Evolutionary conservation across 2,329 filamentous ascomycete genomes (phyloP).

Genomic region (Orbilia javanica): DNA sequence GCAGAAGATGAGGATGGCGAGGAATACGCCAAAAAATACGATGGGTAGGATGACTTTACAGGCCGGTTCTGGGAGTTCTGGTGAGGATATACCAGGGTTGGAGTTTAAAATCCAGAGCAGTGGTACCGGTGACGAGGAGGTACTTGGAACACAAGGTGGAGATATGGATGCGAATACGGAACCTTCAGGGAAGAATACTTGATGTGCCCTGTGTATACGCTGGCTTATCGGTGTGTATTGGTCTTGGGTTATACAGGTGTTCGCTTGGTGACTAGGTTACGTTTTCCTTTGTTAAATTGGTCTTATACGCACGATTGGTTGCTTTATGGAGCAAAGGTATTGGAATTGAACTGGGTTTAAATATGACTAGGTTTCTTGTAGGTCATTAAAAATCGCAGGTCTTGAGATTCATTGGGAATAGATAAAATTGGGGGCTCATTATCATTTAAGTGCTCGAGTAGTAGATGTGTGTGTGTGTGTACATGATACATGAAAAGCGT

Average conservation of each 20-base stretch:
- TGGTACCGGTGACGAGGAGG: background rate
- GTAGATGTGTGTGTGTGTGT: background rate
- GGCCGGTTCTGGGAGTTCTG: background rate
- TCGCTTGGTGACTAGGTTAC: background rate
- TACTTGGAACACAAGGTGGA: background rate
- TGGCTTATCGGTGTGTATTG: background rate
- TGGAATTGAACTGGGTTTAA: background rate
- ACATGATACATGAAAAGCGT: constrained; percentile 10
- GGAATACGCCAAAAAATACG: constrained; percentile 53
- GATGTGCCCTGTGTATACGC: background rate
- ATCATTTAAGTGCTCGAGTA: background rate
- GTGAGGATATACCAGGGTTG: background rate
- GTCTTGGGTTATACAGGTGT: background rate
- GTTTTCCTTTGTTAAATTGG: background rate
- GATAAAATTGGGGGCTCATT: constrained; percentile 10
- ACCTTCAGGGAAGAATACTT: background rate
- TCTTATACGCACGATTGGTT: too few species aligned
- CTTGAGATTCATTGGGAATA: background rate
- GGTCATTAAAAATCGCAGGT: background rate
- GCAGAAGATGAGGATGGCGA: constrained; percentile 47
- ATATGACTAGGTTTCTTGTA: background rate
- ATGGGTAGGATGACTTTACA: constrained; percentile 17
- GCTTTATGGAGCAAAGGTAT: background rate
- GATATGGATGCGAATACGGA: constrained; percentile 9
- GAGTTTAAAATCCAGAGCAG: background rate